Conservation (phyloP, 179 eudicot genomes). For the Spinacia oleracea region DNA sequence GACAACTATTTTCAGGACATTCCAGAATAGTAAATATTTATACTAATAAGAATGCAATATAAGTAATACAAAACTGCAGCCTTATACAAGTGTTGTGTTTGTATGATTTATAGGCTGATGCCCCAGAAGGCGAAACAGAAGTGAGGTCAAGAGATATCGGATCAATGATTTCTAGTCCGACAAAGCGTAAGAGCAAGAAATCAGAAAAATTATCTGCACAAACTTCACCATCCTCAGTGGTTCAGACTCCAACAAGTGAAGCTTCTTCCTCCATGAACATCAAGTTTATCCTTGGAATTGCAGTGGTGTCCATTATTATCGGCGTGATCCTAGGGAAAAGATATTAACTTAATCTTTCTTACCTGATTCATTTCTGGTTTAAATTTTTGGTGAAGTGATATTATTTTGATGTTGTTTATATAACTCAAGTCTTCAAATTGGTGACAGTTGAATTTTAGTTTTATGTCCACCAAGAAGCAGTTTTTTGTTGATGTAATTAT, state of each 20-base stretch:
- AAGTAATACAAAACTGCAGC: background rate
- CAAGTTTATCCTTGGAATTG: constrained; percentile 70
- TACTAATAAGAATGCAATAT: no score
- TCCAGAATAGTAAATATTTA: background rate
- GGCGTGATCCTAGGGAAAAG: constrained; percentile 82
- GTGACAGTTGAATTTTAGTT: constrained; percentile 24
- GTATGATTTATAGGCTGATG: constrained; percentile 12
- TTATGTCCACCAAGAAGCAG: constrained; percentile 21
- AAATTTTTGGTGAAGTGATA: constrained; percentile 10
- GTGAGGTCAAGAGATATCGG: constrained; percentile 71
- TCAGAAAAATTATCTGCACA: constrained; percentile 46
- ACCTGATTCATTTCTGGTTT: constrained; percentile 12
- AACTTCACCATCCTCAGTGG: constrained; percentile 36
- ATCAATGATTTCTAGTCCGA: constrained; percentile 47
- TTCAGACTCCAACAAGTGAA: constrained; percentile 37
- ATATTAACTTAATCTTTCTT: constrained; percentile 37
- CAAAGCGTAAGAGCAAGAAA: constrained; percentile 69
- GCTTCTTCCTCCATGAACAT: constrained; percentile 46
- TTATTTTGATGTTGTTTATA: constrained; percentile 6
- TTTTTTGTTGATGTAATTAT: constrained; percentile 18
- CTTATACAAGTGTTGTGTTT: background rate
- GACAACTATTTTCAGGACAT: background rate
- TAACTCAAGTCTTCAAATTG: constrained; percentile 18
- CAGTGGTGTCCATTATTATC: constrained; percentile 68
- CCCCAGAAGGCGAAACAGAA: constrained; percentile 41